These are phyloP conservation scores for Leccinum longicurvipes DNA, from an alignment of 768 basidiomycete species.

Conservation along the genomic window DNA sequence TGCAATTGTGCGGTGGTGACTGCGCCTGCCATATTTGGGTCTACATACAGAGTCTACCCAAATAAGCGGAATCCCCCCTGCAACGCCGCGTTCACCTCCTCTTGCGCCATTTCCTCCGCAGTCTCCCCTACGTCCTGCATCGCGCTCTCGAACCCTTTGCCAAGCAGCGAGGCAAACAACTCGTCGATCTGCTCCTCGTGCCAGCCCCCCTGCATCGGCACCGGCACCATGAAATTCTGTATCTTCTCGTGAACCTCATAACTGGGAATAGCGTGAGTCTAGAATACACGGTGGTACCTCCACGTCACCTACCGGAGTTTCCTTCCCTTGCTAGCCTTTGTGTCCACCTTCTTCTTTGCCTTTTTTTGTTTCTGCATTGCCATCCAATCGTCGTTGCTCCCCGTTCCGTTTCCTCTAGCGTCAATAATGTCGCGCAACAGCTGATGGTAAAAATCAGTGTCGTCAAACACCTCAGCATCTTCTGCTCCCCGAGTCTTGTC, in stretches of 20 bases:
- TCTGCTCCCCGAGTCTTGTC: slow-evolving; percentile 35
- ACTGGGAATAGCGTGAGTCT: slow-evolving; percentile 36
- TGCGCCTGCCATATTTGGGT: slow-evolving; percentile 27
- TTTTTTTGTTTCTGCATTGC: slow-evolving; percentile 63
- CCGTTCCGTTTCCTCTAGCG: slow-evolving; percentile 43
- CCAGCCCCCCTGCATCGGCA: slow-evolving; percentile 67
- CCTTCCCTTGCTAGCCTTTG: slow-evolving; percentile 92
- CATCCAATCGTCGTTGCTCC: slow-evolving; percentile 59
- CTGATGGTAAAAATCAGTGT: slow-evolving; percentile 92
- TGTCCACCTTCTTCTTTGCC: slow-evolving; percentile 87
- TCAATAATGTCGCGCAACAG: slow-evolving; percentile 91
- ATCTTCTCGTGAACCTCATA: slow-evolving; percentile 96
- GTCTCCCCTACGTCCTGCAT: slow-evolving; percentile 28
- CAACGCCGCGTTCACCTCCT: slow-evolving; percentile 32
- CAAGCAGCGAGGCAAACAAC: slow-evolving; percentile 83
- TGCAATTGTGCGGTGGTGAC: not conserved
- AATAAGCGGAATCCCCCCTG: slow-evolving; percentile 56
- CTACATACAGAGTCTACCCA: slow-evolving; percentile 38
- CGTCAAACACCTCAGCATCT: slow-evolving; percentile 66
- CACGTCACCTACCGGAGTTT: slow-evolving; percentile 66
- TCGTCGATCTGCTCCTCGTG: slow-evolving; percentile 97
- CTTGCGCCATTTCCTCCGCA: slow-evolving; percentile 28
- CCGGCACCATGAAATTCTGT: slow-evolving; percentile 95
- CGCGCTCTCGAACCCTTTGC: slow-evolving; percentile 58
- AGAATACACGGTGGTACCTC: not conserved